A percentile compares a stretch with the other conserved stretches of the same genome.
Evolutionary conservation across 441 rosid species (phyloP).

Genomic region (Viola pubescens): DNA sequence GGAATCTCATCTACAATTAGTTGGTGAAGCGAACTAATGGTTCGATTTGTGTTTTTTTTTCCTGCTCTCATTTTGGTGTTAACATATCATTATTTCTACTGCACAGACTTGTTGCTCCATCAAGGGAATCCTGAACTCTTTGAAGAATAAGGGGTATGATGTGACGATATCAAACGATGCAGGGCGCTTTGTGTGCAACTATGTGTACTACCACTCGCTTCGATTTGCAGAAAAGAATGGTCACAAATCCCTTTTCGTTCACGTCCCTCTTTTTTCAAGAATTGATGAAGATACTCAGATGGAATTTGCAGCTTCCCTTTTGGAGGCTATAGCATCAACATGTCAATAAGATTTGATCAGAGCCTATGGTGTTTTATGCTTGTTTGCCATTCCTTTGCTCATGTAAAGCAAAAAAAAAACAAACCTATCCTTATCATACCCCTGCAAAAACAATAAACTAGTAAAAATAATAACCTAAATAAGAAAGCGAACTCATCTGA

Average conservation of each 20-base stretch:
- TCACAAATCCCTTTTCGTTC: slow-evolving; percentile 64
- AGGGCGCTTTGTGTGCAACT: slow-evolving; percentile 85
- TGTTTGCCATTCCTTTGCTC: slow-evolving; percentile 1
- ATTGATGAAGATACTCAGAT: slow-evolving; percentile 70
- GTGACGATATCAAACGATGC: slow-evolving; percentile 71
- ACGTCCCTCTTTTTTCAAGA: slow-evolving; percentile 68
- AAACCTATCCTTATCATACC: too few relatives aligned
- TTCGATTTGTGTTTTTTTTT: too few relatives aligned
- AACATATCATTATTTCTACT: background rate
- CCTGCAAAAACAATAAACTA: too few relatives aligned
- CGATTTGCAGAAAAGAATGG: slow-evolving; percentile 65
- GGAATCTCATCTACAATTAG: too few relatives aligned
- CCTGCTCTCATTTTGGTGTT: background rate
- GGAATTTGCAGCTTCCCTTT: slow-evolving; percentile 55
- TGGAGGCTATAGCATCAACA: slow-evolving; percentile 64
- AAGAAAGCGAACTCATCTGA: too few relatives aligned
- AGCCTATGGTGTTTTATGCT: background rate
- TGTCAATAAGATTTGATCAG: slow-evolving; percentile 26
- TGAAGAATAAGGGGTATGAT: slow-evolving; percentile 57
- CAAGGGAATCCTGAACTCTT: slow-evolving; percentile 37
- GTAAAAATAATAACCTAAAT: too few relatives aligned
- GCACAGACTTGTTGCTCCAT: slow-evolving; percentile 60
- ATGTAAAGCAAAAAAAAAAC: too few relatives aligned
- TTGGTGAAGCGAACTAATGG: too few relatives aligned
- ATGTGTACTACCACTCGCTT: slow-evolving; percentile 74